Percentiles rank a stretch among this genome's conserved stretches.
phyloP scores from a whole-genome alignment of 1,284 basidiomycete species.

The Ustilago bromivora region DNA sequence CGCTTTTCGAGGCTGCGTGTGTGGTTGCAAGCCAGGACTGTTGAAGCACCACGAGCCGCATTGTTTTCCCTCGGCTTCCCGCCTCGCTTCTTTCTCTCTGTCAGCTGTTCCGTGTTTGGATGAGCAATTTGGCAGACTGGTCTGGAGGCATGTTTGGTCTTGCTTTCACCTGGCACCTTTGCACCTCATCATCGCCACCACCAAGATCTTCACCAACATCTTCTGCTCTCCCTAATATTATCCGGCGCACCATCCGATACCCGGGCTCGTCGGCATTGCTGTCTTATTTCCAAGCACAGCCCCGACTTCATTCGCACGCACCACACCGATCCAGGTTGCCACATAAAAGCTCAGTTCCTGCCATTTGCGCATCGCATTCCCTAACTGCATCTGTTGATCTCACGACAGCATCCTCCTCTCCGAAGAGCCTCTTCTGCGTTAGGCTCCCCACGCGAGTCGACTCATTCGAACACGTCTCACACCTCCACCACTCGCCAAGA shows the following conservation, averaged over 20 bases:
- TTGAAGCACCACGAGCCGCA: too few relatives aligned
- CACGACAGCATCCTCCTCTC: background rate
- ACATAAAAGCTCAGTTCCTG: background rate
- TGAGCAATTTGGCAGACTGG: too few relatives aligned
- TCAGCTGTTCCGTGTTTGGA: too few relatives aligned
- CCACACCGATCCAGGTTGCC: background rate
- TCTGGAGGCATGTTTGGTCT: background rate
- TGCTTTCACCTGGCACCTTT: background rate
- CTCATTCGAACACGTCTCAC: background rate
- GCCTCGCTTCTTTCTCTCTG: background rate
- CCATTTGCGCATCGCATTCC: background rate
- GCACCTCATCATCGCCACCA: background rate
- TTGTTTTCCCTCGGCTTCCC: background rate
- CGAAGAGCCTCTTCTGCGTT: background rate
- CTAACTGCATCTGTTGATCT: background rate
- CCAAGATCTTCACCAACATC: background rate
- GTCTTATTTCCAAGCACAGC: background rate
- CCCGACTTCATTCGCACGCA: background rate
- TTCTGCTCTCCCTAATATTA: background rate
- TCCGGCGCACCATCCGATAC: background rate
- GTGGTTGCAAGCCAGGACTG: too few relatives aligned
- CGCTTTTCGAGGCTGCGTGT: too few relatives aligned
- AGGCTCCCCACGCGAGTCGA: background rate
- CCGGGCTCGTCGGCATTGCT: background rate
- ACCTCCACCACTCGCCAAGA: conserved; percentile 2